Percentiles rank a stretch among this genome's conserved stretches.
These are phyloP conservation scores for Trametes meyenii DNA, from an alignment of 768 basidiomycete genomes.

Conservation along the genomic window DNA sequence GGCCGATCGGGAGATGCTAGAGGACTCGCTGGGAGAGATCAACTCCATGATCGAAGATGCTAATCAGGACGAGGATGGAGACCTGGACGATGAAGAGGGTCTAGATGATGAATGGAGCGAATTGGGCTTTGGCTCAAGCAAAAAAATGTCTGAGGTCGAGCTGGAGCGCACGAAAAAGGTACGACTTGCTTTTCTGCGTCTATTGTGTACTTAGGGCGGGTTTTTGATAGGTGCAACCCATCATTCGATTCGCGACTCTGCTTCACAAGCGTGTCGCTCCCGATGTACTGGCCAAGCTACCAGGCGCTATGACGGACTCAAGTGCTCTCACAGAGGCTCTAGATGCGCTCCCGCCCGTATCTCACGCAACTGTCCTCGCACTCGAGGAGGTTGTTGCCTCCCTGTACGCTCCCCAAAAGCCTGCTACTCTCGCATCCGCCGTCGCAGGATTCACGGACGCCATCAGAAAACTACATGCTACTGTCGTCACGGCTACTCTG, in stretches of 20 bases:
- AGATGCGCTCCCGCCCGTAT: constrained; percentile 55
- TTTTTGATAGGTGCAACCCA: constrained; percentile 52
- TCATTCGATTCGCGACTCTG: constrained; percentile 60
- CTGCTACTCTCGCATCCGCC: constrained; percentile 42
- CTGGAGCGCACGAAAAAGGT: constrained; percentile 65
- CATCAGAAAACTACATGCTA: constrained; percentile 41
- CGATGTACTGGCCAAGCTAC: constrained; percentile 45
- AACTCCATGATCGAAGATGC: constrained; percentile 52
- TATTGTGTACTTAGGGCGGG: not conserved
- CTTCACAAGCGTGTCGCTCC: constrained; percentile 63
- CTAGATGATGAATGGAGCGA: constrained; percentile 52
- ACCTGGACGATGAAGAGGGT: constrained; percentile 32
- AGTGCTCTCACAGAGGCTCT: constrained; percentile 35
- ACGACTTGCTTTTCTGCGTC: constrained; percentile 16
- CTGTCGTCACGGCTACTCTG: constrained; percentile 28
- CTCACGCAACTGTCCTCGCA: constrained; percentile 52
- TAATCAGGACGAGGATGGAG: constrained; percentile 31
- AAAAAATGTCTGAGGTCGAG: constrained; percentile 51
- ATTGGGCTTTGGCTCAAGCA: constrained; percentile 52
- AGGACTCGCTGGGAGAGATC: constrained; percentile 64
- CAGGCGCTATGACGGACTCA: constrained; percentile 23
- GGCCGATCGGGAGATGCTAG: constrained; percentile 56
- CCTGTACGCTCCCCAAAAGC: constrained; percentile 66
- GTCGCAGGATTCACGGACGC: constrained; percentile 42
- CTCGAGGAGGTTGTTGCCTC: constrained; percentile 71